phyloP scores from a whole-genome alignment of 805 yeast genomes.

The Candida berthetii region DNA sequence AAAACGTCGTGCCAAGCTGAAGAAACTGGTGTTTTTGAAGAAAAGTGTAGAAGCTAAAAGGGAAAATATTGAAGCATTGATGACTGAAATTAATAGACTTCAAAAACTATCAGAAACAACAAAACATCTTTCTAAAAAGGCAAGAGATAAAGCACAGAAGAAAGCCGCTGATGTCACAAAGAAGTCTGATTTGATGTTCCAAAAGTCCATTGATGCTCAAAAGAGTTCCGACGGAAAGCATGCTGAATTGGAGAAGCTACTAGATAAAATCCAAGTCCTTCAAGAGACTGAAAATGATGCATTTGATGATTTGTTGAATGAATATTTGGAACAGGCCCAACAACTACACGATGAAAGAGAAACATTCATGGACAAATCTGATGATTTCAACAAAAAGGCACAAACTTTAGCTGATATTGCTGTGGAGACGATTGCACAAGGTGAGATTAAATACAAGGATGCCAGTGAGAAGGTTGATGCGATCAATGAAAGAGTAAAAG shows the following conservation, averaged over 20 bases:
- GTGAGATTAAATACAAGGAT: neutral
- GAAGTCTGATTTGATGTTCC: slow-evolving; percentile 1
- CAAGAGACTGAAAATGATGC: neutral
- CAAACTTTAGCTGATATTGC: neutral
- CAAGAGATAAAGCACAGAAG: slow-evolving; percentile 10
- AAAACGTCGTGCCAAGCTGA: neutral
- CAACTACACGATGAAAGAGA: neutral
- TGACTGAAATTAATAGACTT: neutral
- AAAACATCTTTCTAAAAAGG: slow-evolving; percentile 4
- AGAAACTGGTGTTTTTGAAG: neutral
- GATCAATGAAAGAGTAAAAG: neutral
- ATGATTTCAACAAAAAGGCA: neutral
- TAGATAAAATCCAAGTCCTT: slow-evolving; percentile 1
- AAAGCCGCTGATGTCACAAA: slow-evolving; percentile 8
- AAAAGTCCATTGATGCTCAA: slow-evolving; percentile 2
- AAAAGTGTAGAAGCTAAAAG: neutral
- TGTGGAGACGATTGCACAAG: neutral
- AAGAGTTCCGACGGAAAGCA: slow-evolving; percentile 5
- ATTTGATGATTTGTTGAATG: slow-evolving; percentile 3
- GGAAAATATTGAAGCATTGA: neutral
- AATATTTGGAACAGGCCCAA: no score
- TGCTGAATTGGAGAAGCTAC: neutral
- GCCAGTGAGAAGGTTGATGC: neutral
- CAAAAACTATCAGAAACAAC: neutral
- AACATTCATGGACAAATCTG: neutral